These are phyloP conservation scores for Castanopsis chinensis DNA, from an alignment of 306 rosid genomes.

Conservation along the genomic window DNA sequence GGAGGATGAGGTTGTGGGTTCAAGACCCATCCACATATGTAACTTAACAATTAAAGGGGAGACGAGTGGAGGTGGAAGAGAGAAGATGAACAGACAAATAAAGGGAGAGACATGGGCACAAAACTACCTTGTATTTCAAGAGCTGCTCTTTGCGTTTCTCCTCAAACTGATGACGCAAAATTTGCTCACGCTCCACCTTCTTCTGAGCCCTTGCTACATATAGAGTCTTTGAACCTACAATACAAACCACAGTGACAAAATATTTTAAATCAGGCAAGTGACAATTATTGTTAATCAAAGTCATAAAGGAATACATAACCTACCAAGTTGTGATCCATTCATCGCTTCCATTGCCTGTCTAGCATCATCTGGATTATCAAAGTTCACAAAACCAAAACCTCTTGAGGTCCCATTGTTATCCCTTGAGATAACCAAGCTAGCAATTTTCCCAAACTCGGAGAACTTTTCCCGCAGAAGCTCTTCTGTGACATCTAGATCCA, in stretches of 20 bases:
- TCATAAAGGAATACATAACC: conserved; percentile 14
- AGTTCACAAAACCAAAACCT: conserved; percentile 86
- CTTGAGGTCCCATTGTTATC: conserved; percentile 58
- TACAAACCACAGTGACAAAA: conserved; percentile 17
- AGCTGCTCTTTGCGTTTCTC: conserved; percentile 78
- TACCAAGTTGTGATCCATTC: conserved; percentile 75
- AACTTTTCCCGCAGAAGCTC: conserved; percentile 60
- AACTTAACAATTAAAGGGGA: no score
- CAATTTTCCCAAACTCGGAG: conserved; percentile 64
- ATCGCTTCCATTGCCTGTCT: conserved; percentile 66
- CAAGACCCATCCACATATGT: no score
- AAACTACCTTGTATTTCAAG: conserved; percentile 56
- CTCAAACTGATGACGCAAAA: conserved; percentile 62
- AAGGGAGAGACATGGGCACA: conserved; percentile 2
- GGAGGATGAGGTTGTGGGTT: no score
- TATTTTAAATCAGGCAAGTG: conserved; percentile 1
- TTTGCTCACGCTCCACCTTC: conserved; percentile 78
- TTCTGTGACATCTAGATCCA: conserved; percentile 62
- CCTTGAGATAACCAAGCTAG: conserved; percentile 61
- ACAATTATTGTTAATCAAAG: conserved; percentile 2
- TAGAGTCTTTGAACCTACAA: conserved; percentile 68
- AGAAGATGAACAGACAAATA: not conserved
- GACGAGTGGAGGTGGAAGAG: no score
- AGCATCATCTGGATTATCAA: conserved; percentile 73
- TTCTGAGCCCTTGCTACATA: conserved; percentile 88